phyloP scores from a whole-genome alignment of 1,284 basidiomycete species.

The Malassezia pachydermatis region DNA sequence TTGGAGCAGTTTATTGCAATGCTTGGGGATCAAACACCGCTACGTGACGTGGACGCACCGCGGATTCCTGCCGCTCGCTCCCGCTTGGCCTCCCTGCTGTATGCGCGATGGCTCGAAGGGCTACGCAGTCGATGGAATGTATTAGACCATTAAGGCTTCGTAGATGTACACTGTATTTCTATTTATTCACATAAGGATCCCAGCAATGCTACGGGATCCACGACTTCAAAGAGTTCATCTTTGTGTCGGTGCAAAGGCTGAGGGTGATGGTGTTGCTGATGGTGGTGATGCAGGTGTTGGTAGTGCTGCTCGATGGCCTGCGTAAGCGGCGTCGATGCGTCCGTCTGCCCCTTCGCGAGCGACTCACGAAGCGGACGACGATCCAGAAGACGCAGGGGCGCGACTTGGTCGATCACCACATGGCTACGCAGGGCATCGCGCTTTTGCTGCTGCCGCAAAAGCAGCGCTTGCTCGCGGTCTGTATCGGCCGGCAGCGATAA shows the following conservation, averaged over 20 bases:
- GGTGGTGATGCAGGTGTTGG: constrained; percentile 6
- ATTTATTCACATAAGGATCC: constrained; percentile 24
- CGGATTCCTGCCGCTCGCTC: constrained; percentile 32
- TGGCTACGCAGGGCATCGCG: constrained; percentile 21
- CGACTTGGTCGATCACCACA: constrained; percentile 37
- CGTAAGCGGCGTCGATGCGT: constrained; percentile 2
- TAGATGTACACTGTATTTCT: constrained; percentile 5
- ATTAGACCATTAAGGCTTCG: background rate
- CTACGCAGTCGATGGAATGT: constrained; percentile 49
- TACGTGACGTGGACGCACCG: constrained; percentile 14
- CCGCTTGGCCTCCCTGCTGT: constrained; percentile 83
- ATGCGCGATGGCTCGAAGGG: constrained; percentile 89
- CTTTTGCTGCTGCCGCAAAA: constrained; percentile 11
- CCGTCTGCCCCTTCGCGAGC: constrained; percentile 7
- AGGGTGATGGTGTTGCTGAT: constrained; percentile 11
- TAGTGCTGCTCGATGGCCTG: constrained; percentile 14
- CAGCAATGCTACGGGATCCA: constrained; percentile 39
- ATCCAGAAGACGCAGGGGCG: constrained; percentile 35
- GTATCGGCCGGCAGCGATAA: constrained; percentile 6
- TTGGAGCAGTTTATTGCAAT: constrained; percentile 10
- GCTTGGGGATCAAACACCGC: constrained; percentile 1
- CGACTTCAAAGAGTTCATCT: constrained; percentile 42
- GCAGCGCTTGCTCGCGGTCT: background rate
- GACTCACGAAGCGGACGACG: constrained; percentile 27
- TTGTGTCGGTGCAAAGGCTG: constrained; percentile 23